Conservation (phyloP, 192 early-diverging fungal genomes). For the Coemansia sp. region DNA sequence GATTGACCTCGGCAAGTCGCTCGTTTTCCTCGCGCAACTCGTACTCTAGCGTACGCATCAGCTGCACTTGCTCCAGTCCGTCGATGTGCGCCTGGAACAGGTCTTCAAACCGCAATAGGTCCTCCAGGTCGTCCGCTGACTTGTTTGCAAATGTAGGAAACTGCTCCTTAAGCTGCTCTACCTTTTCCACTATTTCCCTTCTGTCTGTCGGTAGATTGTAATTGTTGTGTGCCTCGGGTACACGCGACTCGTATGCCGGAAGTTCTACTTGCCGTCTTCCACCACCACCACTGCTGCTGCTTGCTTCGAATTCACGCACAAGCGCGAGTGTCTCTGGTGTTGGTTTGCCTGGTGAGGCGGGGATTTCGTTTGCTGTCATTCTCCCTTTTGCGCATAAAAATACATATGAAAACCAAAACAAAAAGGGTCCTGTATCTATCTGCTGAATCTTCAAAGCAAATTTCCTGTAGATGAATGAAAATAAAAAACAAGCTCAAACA, state of each 20-base stretch:
- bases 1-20: conserved; percentile 44
- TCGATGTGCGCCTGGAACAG: conserved; percentile 57
- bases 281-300: neutral
- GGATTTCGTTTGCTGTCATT: conserved; percentile 1
- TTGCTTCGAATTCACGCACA: conserved; percentile 32
- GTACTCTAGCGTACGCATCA: conserved; percentile 54
- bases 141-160: conserved; percentile 59
- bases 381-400: neutral
- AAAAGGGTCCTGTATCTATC: neutral
- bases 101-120: conserved; percentile 53
- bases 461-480: neutral
- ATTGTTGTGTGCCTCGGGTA: conserved; percentile 55
- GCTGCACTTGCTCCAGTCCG: conserved; percentile 55
- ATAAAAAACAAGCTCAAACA: neutral
- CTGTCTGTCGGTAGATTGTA: conserved; percentile 42
- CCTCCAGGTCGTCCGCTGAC: conserved; percentile 53
- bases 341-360: neutral
- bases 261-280: conserved; percentile 12
- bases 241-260: conserved; percentile 28
- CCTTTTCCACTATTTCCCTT: conserved; percentile 26
- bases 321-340: conserved; percentile 17
- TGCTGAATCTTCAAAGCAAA: neutral
- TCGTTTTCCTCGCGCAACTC: conserved; percentile 55
- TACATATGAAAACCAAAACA: no score
- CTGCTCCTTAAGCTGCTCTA: conserved; percentile 32